phyloP scores from a whole-genome alignment of 257 asterid species.

The Solanum commersonii region DNA sequence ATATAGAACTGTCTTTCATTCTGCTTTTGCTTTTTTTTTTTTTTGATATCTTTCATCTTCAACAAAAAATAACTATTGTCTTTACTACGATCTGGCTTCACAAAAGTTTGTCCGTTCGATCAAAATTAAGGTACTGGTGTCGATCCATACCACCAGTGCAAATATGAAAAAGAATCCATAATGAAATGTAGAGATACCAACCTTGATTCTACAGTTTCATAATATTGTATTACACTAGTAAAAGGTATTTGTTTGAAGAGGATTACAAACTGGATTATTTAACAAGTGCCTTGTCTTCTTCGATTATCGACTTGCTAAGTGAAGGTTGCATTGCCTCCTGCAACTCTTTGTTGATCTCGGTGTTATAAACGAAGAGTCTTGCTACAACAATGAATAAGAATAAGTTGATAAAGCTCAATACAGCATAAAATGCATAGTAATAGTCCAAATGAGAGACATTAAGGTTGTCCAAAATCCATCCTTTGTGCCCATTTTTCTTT shows the following conservation, averaged over 20 bases:
- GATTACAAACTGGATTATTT: neutral
- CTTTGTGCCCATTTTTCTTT: conserved; percentile 29
- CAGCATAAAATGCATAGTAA: conserved; percentile 43
- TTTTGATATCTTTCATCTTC: too few species aligned
- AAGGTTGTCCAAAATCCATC: conserved; percentile 66
- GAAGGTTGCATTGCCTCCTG: conserved; percentile 7
- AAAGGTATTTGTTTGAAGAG: neutral
- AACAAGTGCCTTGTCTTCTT: neutral
- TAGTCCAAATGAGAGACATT: conserved; percentile 53
- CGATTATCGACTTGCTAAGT: neutral
- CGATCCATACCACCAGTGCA: neutral
- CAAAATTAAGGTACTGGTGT: neutral
- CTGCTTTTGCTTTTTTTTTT: too few species aligned
- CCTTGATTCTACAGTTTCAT: neutral
- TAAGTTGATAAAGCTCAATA: conserved; percentile 30
- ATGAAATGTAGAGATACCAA: neutral
- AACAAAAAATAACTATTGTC: neutral
- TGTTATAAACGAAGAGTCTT: conserved; percentile 32
- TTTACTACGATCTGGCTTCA: neutral
- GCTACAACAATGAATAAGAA: conserved; percentile 43
- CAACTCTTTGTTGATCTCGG: conserved; percentile 8
- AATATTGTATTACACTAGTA: neutral
- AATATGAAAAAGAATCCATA: neutral
- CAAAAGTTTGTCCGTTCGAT: neutral
- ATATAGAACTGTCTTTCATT: too few species aligned